These are phyloP conservation scores for Ascobolus immersus DNA, from an alignment of 495 filamentous ascomycete species.

Conservation along the genomic window DNA sequence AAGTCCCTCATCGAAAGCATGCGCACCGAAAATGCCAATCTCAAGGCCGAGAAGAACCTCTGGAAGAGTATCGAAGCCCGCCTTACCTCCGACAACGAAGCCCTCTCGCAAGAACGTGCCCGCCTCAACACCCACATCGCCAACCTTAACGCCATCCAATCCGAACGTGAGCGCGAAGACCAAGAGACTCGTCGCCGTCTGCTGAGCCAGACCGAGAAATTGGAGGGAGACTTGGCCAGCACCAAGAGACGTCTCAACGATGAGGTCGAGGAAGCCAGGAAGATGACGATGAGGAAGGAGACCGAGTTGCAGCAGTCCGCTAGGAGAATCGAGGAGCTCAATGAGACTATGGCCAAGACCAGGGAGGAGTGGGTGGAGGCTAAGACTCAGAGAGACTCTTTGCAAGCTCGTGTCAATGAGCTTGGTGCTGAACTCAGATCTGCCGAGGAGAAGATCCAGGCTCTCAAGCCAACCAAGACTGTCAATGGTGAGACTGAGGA, in stretches of 20 bases:
- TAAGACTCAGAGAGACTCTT: slow-evolving; percentile 65
- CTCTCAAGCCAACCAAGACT: slow-evolving; percentile 34
- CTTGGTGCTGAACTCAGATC: slow-evolving; percentile 62
- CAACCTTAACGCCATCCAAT: slow-evolving; percentile 60
- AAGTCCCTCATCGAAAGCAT: slow-evolving; percentile 60
- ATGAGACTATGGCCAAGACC: slow-evolving; percentile 43
- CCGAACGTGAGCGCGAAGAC: slow-evolving; percentile 70
- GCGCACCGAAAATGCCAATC: slow-evolving; percentile 70
- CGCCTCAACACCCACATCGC: slow-evolving; percentile 55
- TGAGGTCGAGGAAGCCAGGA: slow-evolving; percentile 59
- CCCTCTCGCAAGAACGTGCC: slow-evolving; percentile 52
- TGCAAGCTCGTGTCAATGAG: slow-evolving; percentile 69
- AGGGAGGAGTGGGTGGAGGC: slow-evolving; percentile 61
- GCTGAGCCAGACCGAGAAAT: slow-evolving; percentile 43
- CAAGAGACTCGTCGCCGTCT: slow-evolving; percentile 54
- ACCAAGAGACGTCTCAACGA: slow-evolving; percentile 66
- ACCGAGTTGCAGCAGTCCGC: slow-evolving; percentile 66
- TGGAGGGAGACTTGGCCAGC: slow-evolving; percentile 50
- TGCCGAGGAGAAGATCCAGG: slow-evolving; percentile 60
- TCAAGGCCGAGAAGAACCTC: slow-evolving; percentile 74
- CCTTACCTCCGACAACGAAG: slow-evolving; percentile 61
- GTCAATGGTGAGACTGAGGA: slow-evolving; percentile 20
- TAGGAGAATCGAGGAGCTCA: slow-evolving; percentile 71
- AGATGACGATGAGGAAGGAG: slow-evolving; percentile 53
- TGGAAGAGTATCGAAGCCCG: slow-evolving; percentile 81